These are phyloP conservation scores for Camellia sinensis DNA, from an alignment of 148 eudicot species.

Conservation along the genomic window DNA sequence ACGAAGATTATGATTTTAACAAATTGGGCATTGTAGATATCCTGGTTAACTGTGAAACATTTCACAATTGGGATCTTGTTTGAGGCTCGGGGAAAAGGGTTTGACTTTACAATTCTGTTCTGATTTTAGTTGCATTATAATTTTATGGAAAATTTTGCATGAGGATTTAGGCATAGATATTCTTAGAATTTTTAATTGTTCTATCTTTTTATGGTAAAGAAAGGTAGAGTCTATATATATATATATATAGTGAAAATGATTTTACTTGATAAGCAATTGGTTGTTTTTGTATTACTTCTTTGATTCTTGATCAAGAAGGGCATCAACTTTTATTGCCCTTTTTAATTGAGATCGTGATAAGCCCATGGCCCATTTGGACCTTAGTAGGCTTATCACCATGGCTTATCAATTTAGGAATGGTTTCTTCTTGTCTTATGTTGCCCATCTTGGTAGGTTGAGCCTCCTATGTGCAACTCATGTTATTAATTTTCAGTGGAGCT, in stretches of 20 bases:
- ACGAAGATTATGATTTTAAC: background rate
- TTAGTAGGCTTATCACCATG: background rate
- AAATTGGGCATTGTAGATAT: background rate
- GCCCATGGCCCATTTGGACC: background rate
- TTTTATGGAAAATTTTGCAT: background rate
- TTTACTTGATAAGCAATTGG: background rate
- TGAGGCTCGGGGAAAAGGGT: background rate
- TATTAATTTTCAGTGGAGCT: too few relatives aligned
- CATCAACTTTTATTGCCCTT: background rate
- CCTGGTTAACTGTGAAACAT: background rate
- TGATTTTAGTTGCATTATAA: background rate
- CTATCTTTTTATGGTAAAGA: background rate
- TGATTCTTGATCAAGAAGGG: background rate
- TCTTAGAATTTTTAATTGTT: background rate
- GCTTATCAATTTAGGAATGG: background rate
- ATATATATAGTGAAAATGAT: too few relatives aligned
- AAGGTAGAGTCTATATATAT: background rate
- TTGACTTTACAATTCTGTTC: background rate
- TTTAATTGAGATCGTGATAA: background rate
- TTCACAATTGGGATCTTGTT: background rate
- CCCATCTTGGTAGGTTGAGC: background rate
- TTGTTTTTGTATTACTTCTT: background rate
- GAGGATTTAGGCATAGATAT: background rate
- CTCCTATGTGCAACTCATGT: too few relatives aligned
- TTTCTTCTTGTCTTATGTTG: background rate